These are phyloP conservation scores for Starmerella vaccinii DNA, from an alignment of 805 yeast genomes.

Conservation along the genomic window DNA sequence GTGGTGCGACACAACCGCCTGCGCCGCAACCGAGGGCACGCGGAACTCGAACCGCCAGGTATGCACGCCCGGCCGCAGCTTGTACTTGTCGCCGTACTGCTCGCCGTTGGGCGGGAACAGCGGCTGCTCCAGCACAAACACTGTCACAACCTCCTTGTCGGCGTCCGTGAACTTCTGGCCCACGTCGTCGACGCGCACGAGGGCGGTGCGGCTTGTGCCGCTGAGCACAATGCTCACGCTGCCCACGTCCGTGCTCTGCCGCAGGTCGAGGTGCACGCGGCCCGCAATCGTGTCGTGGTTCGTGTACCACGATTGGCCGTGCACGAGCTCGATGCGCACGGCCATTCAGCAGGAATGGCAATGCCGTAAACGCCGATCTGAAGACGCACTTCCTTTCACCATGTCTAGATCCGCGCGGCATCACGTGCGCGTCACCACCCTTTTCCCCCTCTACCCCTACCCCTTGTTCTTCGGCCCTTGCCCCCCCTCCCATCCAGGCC, in stretches of 20 bases:
- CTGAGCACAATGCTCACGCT: conserved; percentile 46
- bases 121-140: conserved; percentile 27
- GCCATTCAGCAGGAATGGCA: not conserved
- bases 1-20: not conserved
- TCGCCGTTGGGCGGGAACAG: conserved; percentile 32
- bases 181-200: conserved; percentile 26
- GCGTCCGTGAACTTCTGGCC: conserved; percentile 22
- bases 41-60: conserved; percentile 30
- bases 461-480: too few relatives aligned
- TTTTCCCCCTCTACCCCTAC: too few relatives aligned
- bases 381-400: not conserved
- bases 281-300: conserved; percentile 18
- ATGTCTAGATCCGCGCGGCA: too few relatives aligned
- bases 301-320: conserved; percentile 23
- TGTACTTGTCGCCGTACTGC: conserved; percentile 24
- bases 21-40: conserved; percentile 27
- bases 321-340: conserved; percentile 10
- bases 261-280: conserved; percentile 10
- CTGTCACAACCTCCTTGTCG: conserved; percentile 24
- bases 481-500: too few relatives aligned
- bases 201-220: conserved; percentile 59
- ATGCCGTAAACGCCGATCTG: not conserved
- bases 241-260: conserved; percentile 9
- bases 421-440: not conserved
- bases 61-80: conserved; percentile 32